Percentiles rank a stretch among this genome's conserved stretches.
phyloP scores from a whole-genome alignment of 192 early-diverging fungal genomes.

The Backusella morwellensis region DNA sequence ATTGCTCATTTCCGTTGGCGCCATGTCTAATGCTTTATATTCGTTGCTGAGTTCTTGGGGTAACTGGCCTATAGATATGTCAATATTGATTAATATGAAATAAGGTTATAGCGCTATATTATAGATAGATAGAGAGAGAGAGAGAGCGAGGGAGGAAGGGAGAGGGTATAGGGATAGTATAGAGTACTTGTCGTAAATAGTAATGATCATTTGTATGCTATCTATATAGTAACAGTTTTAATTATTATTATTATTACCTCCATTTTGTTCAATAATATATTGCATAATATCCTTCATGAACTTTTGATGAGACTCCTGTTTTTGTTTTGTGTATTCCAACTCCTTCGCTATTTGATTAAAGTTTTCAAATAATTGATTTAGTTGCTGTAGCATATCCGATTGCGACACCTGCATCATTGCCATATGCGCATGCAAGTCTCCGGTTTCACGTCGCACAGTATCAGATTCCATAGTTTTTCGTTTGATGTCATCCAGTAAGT shows the following conservation, averaged over 20 bases:
- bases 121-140: not conserved
- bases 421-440: slow-evolving; percentile 77
- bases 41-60: slow-evolving; percentile 14
- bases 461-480: slow-evolving; percentile 89
- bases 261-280: slow-evolving; percentile 47
- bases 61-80: slow-evolving; percentile 7
- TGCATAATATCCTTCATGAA: slow-evolving; percentile 65
- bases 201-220: not conserved
- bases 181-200: not conserved
- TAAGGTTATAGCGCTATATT: not conserved
- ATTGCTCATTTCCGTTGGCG: not conserved
- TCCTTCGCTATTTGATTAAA: slow-evolving; percentile 73
- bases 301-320: slow-evolving; percentile 62
- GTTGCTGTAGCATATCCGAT: slow-evolving; percentile 71
- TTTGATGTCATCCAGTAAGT: slow-evolving; percentile 88
- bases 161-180: not conserved
- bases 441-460: slow-evolving; percentile 66
- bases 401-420: slow-evolving; percentile 78
- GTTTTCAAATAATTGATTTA: slow-evolving; percentile 71
- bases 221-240: not conserved
- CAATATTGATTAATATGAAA: not conserved
- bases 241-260: not conserved
- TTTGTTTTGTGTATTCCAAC: slow-evolving; percentile 69
- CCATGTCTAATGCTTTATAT: not conserved
- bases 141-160: no score